Evolutionary conservation across 352 stramenopile species (phyloP), one percentile per base, ranked within the genome.

Genomic region (Globisporangium spinosum): DNA sequence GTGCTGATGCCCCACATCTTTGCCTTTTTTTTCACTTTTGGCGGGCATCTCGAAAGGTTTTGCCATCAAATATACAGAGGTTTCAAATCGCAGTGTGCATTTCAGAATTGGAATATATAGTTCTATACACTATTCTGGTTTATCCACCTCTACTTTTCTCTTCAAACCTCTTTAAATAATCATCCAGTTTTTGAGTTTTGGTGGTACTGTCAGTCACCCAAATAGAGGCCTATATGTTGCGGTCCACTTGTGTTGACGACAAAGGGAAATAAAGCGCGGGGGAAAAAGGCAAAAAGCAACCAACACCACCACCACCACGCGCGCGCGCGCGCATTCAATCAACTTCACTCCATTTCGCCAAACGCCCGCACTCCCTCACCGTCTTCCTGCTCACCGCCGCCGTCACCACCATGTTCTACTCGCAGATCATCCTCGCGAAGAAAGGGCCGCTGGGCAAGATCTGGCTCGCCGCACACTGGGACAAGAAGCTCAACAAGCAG

Each of bases 401-500:
- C 34, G 34, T 4, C 53, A 22, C 65, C 35, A 99, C 65, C 35
- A 99, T 99, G 98, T 99, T 99, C 76, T 99, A 99, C 86, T 99
- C 97, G 54, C 95, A 99, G 94, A 96, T 98, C 65, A 98, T 99
- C 74, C 83, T 99, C 29, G 97, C 97, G 61, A 99, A 99, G 87
- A 99, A 99, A 76, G 98, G 97, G 1, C 97, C 97, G 27, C 80
- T 99, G 47, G 97, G 97, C 58, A 99, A 99, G 80, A 98, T 99
- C 62, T 99, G 98, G 95, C 87, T 99, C 32, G 98, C 98, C 17
- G 98, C 98, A 32, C 98, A 99, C 78, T 99, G 94, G 93, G 98
- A 99, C 85, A 99, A 99, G 85, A 99, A 99, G 83, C 84, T 99
- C 32, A 98, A 90, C 70, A 98, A 99, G 75, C 89, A 97, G 49